Evolutionary conservation across 2,329 filamentous ascomycete genomes (phyloP), one percentile per base, ranked within the genome.

Genomic region (Rhynchosporium agropyri): DNA sequence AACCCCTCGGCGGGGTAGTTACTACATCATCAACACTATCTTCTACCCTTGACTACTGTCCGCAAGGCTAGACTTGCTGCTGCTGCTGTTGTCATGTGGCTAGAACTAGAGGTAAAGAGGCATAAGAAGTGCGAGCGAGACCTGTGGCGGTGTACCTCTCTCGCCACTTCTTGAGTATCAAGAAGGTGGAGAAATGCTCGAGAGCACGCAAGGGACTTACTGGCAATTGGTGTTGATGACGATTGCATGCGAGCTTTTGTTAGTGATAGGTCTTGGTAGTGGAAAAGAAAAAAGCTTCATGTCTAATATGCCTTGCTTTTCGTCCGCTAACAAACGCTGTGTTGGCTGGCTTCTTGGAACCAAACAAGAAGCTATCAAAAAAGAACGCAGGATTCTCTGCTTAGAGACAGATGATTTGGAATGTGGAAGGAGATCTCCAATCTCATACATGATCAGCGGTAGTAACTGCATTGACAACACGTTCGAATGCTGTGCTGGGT

Each of bases 11-110:
- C 57, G 46, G 57, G 58, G 51, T 38, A 57, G 42, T 28, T 29
- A 28, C 42, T 45, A 67, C 69, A 71, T 70, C 67, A 70, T 68
- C 66, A 64, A 67, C 69, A 65, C 68, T 65, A 63, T 57, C n/a
- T 29, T 6, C 56, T 33, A 9, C 12, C 12, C 8, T 36, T 26
- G 13, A n/a, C 48, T 31, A 4, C 12, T 6, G 6, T 36, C 9
- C 33, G 33, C 5, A 36, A 36, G 9, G 6, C 33, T 36, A 36
- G 33, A 36, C 33, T 36, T 10, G 9, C 9, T 36, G 33, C 33
- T 10, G 9, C 9, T 36, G 33, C 33, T 36, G 28, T 57, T 31
- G 54, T 33, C 54, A 46, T 46, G 54, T 57, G 54, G 28, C 20
- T 45, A 28, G 28, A 36, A 9, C 40, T 46, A 57, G 28, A 57